A percentile compares a stretch with the other conserved stretches of the same genome.
Conservation (phyloP, 345 rosid species). For the Atalantia buxifolia region DNA sequence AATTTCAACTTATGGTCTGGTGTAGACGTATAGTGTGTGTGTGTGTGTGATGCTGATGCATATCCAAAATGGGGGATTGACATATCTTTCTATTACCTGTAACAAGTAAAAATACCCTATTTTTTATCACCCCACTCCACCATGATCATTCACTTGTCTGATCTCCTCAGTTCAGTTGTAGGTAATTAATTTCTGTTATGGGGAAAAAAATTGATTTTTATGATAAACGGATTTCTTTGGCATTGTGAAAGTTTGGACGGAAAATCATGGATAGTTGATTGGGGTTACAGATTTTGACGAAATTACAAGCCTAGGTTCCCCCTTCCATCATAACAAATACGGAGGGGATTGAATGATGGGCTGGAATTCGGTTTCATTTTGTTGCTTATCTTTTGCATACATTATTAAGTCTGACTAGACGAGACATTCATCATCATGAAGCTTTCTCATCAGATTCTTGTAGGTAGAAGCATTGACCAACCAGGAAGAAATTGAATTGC, state of each 20-base stretch:
- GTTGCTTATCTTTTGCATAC: background rate
- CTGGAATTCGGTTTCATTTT: background rate
- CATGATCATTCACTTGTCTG: background rate
- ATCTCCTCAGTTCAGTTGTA: background rate
- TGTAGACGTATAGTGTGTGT: background rate
- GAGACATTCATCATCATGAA: background rate
- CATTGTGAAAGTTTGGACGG: background rate
- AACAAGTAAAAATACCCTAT: background rate
- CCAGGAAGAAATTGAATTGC: constrained; percentile 76
- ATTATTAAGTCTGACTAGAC: background rate
- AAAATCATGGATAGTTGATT: background rate
- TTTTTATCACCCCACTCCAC: background rate
- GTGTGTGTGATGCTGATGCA: background rate
- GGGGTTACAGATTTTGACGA: background rate
- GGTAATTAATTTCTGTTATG: background rate
- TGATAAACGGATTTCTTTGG: background rate
- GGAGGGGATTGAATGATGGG: background rate
- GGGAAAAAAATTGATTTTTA: background rate
- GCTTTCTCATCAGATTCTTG: background rate
- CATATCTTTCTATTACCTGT: background rate
- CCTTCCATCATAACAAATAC: background rate
- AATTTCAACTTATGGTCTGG: no score
- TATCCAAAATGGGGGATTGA: background rate
- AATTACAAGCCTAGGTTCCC: background rate
- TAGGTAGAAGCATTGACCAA: constrained; percentile 78